Conservation (phyloP, 2,329 filamentous ascomycete species). For the Fusarium sambucinum region DNA sequence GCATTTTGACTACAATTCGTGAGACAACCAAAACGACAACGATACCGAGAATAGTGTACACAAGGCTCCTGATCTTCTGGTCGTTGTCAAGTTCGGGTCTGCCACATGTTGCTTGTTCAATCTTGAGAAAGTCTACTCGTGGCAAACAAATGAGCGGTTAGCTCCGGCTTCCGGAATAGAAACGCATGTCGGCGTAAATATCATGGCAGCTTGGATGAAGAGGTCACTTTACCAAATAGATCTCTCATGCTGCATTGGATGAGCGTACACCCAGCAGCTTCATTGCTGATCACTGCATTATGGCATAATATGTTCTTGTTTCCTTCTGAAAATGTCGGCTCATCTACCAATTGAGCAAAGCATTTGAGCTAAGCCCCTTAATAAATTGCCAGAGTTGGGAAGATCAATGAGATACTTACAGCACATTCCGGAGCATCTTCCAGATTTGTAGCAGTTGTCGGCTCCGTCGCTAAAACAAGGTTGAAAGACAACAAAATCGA, state of each 20-base stretch:
- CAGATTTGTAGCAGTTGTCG: background rate
- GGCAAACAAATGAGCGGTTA: fast-evolving
- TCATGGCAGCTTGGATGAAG: background rate
- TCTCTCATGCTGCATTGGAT: background rate
- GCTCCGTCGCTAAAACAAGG: background rate
- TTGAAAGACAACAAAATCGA: background rate
- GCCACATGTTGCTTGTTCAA: background rate
- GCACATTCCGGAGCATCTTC: background rate
- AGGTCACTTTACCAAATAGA: background rate
- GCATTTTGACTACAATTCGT: background rate
- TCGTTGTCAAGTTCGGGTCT: conserved; percentile 12
- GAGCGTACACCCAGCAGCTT: background rate
- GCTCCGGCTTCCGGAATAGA: too few species aligned
- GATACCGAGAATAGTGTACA: background rate
- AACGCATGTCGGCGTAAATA: too few species aligned
- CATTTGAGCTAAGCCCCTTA: background rate
- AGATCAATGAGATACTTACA: background rate
- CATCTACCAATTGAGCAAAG: background rate
- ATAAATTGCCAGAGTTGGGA: fast-evolving
- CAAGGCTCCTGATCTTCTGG: background rate
- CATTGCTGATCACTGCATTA: fast-evolving
- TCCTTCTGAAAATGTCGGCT: background rate
- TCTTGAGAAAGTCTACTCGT: background rate
- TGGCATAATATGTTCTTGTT: background rate
- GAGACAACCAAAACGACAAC: background rate